Conservation (phyloP, 306 rosid species). For the Vigna radiata region DNA sequence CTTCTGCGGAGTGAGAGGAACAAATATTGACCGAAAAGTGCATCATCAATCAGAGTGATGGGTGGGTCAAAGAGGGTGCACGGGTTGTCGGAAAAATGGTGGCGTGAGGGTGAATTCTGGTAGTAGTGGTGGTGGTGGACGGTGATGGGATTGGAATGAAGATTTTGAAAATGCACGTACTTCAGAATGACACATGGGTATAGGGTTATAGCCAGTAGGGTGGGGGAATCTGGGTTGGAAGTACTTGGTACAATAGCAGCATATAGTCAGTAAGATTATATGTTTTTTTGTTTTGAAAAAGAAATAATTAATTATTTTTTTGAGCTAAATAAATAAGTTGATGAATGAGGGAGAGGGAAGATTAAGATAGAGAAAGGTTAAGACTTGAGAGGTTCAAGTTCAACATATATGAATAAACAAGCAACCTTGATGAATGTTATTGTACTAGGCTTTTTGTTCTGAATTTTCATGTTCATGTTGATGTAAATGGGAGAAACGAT, state of each 20-base stretch:
- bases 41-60: neutral
- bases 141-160: neutral
- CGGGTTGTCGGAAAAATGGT: conserved; percentile 6
- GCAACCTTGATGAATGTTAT: conserved; percentile 41
- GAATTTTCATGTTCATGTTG: conserved; percentile 45
- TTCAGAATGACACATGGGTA: conserved; percentile 51
- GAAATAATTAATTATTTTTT: conserved; percentile 65
- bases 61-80: neutral
- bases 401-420: conserved; percentile 54
- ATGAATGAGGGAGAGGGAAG: conserved; percentile 36
- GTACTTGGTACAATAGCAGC: conserved; percentile 49
- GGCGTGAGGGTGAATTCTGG: conserved; percentile 15
- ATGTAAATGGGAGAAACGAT: conserved; percentile 58
- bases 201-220: conserved; percentile 26
- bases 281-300: conserved; percentile 49
- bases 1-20: conserved; percentile 38
- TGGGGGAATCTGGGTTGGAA: conserved; percentile 33
- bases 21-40: conserved; percentile 24
- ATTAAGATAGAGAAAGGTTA: conserved; percentile 38
- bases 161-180: conserved; percentile 34
- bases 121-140: conserved; percentile 34
- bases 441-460: neutral
- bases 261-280: conserved; percentile 60
- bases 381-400: conserved; percentile 46
- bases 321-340: conserved; percentile 62